Evolutionary conservation across 2,329 filamentous ascomycete species (phyloP).

Genomic region (Dothistroma septosporum): DNA sequence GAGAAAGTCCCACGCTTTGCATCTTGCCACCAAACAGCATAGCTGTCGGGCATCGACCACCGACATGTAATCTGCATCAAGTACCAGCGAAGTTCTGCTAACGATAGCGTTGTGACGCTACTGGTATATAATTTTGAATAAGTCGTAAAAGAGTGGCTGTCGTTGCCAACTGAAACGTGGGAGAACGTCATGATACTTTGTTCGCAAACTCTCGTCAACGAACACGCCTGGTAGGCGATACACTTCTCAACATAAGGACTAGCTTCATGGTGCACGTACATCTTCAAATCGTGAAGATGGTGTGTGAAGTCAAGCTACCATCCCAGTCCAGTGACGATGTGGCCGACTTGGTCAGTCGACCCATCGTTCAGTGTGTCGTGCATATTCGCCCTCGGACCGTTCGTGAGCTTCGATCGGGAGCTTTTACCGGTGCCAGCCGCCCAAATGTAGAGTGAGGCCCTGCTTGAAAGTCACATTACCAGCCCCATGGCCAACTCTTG

Average conservation of each 20-base stretch:
- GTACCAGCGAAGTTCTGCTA: background rate
- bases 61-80: background rate
- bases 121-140: background rate
- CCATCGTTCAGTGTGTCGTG: background rate
- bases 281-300: background rate
- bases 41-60: background rate
- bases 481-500: background rate
- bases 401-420: background rate
- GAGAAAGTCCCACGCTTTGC: background rate
- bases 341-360: background rate
- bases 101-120: background rate
- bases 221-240: background rate
- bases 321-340: background rate
- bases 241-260: background rate
- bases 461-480: background rate
- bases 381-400: background rate
- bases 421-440: background rate
- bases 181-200: background rate
- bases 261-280: background rate
- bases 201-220: background rate
- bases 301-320: background rate
- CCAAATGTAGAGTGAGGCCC: background rate
- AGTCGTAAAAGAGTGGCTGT: background rate
- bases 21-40: background rate
- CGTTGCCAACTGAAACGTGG: background rate